Percentiles rank a stretch among this genome's conserved stretches.
Evolutionary conservation across 305 asterid species (phyloP).

Genomic region (Solanum chacoense): DNA sequence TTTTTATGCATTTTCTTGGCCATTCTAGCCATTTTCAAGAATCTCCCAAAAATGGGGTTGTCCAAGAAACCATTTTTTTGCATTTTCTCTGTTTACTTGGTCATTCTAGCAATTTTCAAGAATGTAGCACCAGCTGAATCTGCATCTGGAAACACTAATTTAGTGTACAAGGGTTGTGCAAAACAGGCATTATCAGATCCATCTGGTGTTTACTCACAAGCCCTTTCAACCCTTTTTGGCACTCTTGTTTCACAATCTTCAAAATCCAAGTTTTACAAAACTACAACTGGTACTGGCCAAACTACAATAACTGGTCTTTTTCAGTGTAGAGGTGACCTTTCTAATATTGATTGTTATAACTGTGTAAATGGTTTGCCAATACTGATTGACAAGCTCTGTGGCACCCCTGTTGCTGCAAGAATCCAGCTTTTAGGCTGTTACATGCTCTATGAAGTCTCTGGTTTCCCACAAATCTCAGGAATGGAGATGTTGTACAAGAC

Average conservation of each 20-base stretch:
- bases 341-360: slow-evolving; percentile 72
- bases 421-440: slow-evolving; percentile 86
- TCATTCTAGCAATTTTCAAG: slow-evolving; percentile 20
- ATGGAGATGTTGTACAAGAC: slow-evolving; percentile 83
- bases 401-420: slow-evolving; percentile 77
- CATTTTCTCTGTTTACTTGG: slow-evolving; percentile 20
- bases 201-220: slow-evolving; percentile 69
- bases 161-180: slow-evolving; percentile 86
- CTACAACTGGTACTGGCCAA: slow-evolving; percentile 54
- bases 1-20: slow-evolving; percentile 20
- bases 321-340: slow-evolving; percentile 83
- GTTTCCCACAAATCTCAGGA: slow-evolving; percentile 81
- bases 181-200: slow-evolving; percentile 80
- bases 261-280: slow-evolving; percentile 56
- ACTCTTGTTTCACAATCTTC: slow-evolving; percentile 77
- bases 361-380: slow-evolving; percentile 76
- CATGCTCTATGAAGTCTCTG: slow-evolving; percentile 82
- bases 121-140: slow-evolving; percentile 29
- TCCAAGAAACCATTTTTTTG: slow-evolving; percentile 26
- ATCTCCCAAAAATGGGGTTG: slow-evolving; percentile 26
- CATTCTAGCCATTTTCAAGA: slow-evolving; percentile 16
- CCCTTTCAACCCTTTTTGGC: slow-evolving; percentile 72
- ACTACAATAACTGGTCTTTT: slow-evolving; percentile 63
- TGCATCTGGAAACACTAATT: slow-evolving; percentile 46
- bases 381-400: slow-evolving; percentile 84